Base-by-base conservation (phyloP, 192 early-diverging fungal genomes). In the Gorgonomyces haynaldii region DNA sequence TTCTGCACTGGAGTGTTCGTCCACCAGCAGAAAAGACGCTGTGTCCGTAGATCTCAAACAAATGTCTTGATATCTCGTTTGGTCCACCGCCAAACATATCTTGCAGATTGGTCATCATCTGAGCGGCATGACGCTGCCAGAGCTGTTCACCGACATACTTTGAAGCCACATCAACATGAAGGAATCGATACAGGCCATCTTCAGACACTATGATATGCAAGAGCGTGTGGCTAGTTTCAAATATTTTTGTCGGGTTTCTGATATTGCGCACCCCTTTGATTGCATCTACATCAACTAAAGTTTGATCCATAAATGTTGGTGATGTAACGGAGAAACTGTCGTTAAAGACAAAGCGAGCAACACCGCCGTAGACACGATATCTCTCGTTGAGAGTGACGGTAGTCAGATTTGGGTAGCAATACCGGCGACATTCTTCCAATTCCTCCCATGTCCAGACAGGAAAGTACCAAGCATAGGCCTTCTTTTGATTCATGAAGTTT, bases 121-220 rank as follows among this genome's bases (percentile, higher is more conserved):
- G 53, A 55, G 53, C 53, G 23, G 53, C 13, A 55, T 41, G 48
- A 29, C 46, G 41, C 23, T 35, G n/a, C 52, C 52, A 55, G 17
- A 55, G 24, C 26, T 53, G 52, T 55, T 53, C 53, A 7, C 53
- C 27, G 46, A 55, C 52, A 37, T 55, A 55, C 22, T 55, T 53
- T 16, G 53, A 55, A 29, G 53, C 53, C 41, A 55, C 35, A 45
- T 57, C 53, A 2, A 55, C 24, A 13, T 4, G 23, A 22, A 30
- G 38, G 7, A 55, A 55, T 36, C 26, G 48, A 36, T 52, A 55
- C n/a, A 41, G 17, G 27, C 34, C 52, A 43, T 52, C 49, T 9
- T 47, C 27, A 22, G 13, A 1, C 6, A 54, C 30, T 10, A 54
- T 22, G 4, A 54, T 31, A 16, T 54, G 53, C 8, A 54, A 34